A percentile compares a stretch with the other conserved stretches of the same genome.
Conservation (phyloP, 2,329 filamentous ascomycete genomes). For the Penicillium sp. region DNA sequence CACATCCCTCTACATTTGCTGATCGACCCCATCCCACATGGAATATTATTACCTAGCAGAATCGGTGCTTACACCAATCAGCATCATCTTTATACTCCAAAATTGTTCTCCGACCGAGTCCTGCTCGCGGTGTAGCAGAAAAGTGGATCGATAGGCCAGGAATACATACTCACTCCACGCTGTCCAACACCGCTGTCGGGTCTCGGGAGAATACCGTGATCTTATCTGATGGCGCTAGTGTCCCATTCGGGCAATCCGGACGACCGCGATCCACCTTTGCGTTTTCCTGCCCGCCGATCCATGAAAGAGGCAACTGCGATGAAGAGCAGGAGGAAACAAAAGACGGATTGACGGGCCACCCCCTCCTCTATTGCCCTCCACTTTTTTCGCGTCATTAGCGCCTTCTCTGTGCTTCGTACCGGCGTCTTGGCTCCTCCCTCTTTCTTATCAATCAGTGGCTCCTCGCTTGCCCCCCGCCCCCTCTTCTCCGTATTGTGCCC, state of each 20-base stretch:
- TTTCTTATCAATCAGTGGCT: conserved; percentile 34
- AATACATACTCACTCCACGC: neutral
- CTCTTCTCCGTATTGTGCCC: neutral
- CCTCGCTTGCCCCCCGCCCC: neutral
- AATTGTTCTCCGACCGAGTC: conserved; percentile 12
- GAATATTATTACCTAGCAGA: conserved; percentile 30
- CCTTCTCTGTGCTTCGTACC: conserved; percentile 1
- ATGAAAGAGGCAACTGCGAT: conserved; percentile 18
- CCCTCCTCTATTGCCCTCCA: neutral
- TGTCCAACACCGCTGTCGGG: conserved; percentile 9
- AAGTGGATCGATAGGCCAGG: conserved; percentile 22
- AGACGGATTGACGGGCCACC: conserved; percentile 5
- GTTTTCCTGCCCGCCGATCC: conserved; percentile 5
- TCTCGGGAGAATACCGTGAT: conserved; percentile 23
- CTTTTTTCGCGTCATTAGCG: conserved; percentile 10
- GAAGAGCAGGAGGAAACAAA: neutral
- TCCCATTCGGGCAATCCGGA: conserved; percentile 15
- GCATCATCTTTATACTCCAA: neutral
- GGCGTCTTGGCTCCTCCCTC: conserved; percentile 15
- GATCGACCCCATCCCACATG: neutral
- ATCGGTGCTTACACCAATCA: conserved; percentile 24
- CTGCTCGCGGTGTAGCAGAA: conserved; percentile 19
- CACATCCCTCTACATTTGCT: conserved; percentile 1
- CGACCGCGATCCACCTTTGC: conserved; percentile 18
- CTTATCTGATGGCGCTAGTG: conserved; percentile 34